Base-by-base conservation (phyloP, 2,329 filamentous ascomycete species). In the Ciborinia camelliae region DNA sequence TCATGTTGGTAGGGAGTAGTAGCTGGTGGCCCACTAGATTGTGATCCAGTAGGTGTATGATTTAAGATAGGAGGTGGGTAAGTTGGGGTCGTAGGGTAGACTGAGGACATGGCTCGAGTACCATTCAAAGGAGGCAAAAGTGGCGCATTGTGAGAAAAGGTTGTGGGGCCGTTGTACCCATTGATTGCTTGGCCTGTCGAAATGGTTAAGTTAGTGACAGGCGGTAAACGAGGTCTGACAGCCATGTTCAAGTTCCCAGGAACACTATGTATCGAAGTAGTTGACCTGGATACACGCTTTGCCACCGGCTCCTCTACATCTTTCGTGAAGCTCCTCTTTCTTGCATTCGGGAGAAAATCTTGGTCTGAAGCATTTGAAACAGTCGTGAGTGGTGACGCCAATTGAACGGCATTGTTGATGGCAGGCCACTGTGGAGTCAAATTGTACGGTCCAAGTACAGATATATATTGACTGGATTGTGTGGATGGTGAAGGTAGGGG, bases 61-160 rank as follows among this genome's bases (percentile, higher is more conserved):
- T 78, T 72, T 12, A 76, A 73, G 30, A 79, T 74, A 52, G 76
- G 77, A 60, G 80, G 76, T 39, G 78, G 75, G 80, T 82, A 86
- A 39, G 69, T 67, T 37, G 78, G 77, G 1, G 86, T 79, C 14
- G 80, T 78, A 15, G 82, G 82, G 75, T 90, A 97, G 1, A 92
- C 88, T 23, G 90, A 86, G 8, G 89, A 84, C 88, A 96, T 93
- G 10, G 91, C 85, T 84, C 51, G 90, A 79, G 10, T 35, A 14
- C 20, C 69, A 50, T 66, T 70, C 18, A 72, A 41, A 14, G 73
- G 73, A 58, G 73, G 74, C 10, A 75, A 67, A 35, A 73, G 57
- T 35, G 73, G 72, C 28, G 66, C 69, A 59, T 68, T 72, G 48
- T 72, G 70, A 28, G 72, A 61, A 58, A 70, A 65, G 51, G 55